A percentile compares a stretch with the other conserved stretches of the same genome.
Evolutionary conservation across 257 asterid species (phyloP).

Genomic region (Plectranthus barbatus): DNA sequence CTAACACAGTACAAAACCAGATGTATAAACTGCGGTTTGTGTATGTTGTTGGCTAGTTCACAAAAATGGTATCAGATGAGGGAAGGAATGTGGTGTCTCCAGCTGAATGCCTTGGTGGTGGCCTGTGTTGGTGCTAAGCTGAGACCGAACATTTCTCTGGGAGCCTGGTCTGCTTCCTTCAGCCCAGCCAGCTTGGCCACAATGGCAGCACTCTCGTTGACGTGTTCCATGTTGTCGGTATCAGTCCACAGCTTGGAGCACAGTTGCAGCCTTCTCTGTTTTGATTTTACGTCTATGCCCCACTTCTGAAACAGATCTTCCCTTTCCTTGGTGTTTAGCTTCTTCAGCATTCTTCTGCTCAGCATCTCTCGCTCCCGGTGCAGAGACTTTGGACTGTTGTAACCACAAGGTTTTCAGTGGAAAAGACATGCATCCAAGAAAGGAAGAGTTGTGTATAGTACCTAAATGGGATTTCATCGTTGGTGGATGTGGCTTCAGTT

Average conservation of each 20-base stretch:
- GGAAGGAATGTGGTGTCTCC: conserved; percentile 49
- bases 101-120: conserved; percentile 38
- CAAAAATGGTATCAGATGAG: conserved; percentile 20
- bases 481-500: conserved; percentile 8
- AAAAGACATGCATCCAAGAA: too few relatives aligned
- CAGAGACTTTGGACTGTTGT: conserved; percentile 41
- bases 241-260: conserved; percentile 56
- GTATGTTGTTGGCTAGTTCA: too few relatives aligned
- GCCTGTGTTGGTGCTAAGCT: conserved; percentile 46
- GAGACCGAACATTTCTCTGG: conserved; percentile 78
- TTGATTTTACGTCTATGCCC: conserved; percentile 62
- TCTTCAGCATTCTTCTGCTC: conserved; percentile 60
- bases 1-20: too few relatives aligned
- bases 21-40: too few relatives aligned
- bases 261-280: conserved; percentile 64
- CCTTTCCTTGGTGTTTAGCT: conserved; percentile 50
- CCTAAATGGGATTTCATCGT: conserved; percentile 31
- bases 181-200: conserved; percentile 69
- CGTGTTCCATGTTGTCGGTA: conserved; percentile 50
- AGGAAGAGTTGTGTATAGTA: background rate
- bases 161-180: conserved; percentile 39
- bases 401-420: background rate
- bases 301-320: conserved; percentile 54
- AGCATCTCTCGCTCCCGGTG: conserved; percentile 62
- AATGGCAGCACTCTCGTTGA: conserved; percentile 63